Conservation (phyloP, 2,329 filamentous ascomycete genomes). For the Epichloe hybrida region DNA sequence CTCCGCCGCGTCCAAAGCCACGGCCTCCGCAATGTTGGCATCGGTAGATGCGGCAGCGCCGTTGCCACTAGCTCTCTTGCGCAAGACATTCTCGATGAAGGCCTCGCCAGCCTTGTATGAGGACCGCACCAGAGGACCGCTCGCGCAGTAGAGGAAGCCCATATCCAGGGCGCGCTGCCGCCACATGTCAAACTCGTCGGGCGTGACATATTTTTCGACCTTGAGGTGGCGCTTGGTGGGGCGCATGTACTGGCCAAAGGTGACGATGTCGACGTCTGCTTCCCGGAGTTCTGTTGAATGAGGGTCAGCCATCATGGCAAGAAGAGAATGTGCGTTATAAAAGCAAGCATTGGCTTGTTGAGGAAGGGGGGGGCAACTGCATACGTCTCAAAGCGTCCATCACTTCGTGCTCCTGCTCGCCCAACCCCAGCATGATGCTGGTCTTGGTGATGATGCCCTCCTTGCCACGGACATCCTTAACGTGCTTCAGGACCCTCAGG, state of each 20-base stretch:
- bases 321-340: no score
- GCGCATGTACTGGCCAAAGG: slow-evolving; percentile 99
- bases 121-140: slow-evolving; percentile 81
- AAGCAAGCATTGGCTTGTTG: neutral
- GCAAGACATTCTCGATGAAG: slow-evolving; percentile 96
- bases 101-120: slow-evolving; percentile 97
- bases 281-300: slow-evolving; percentile 53
- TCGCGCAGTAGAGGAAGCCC: slow-evolving; percentile 95
- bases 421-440: slow-evolving; percentile 89
- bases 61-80: slow-evolving; percentile 53
- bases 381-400: slow-evolving; percentile 60
- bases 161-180: slow-evolving; percentile 77
- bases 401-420: slow-evolving; percentile 80
- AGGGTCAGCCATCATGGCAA: neutral
- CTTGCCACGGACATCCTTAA: slow-evolving; percentile 57
- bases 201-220: slow-evolving; percentile 89
- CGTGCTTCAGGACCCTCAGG: slow-evolving; percentile 63
- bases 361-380: slow-evolving; percentile 7
- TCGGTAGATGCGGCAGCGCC: slow-evolving; percentile 10
- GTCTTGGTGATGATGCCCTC: slow-evolving; percentile 92
- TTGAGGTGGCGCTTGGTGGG: slow-evolving; percentile 97
- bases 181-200: slow-evolving; percentile 86
- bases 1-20: slow-evolving; percentile 24
- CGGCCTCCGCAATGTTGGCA: slow-evolving; percentile 23
- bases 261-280: slow-evolving; percentile 81